A percentile compares a stretch with the other conserved stretches of the same genome.
phyloP scores from a whole-genome alignment of 139 green algal genomes.

The Mychonastes homosphaera region DNA sequence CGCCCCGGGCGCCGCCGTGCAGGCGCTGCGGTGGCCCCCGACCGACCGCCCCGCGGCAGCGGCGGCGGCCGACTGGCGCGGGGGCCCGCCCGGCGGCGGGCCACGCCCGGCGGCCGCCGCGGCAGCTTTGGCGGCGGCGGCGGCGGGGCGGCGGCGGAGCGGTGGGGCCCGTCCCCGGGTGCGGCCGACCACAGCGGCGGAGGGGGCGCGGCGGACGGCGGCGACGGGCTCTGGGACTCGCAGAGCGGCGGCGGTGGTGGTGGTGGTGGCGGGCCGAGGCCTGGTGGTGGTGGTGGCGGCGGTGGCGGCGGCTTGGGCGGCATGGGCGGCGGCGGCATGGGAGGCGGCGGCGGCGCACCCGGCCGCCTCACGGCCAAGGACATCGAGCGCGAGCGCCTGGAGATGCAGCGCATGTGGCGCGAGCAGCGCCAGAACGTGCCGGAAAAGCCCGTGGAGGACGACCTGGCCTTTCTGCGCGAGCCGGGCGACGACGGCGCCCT shows the following conservation, averaged over 20 bases:
- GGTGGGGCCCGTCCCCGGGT: neutral
- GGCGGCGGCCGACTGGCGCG: no score
- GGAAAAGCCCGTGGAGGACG: no score
- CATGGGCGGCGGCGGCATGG: neutral
- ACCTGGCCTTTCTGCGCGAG: slow-evolving; percentile 21
- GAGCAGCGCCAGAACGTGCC: no score
- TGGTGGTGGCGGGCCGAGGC: neutral
- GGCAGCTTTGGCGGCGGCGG: neutral
- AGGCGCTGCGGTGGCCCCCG: no score
- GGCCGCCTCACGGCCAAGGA: slow-evolving; percentile 18
- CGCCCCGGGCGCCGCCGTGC: no score
- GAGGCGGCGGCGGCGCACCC: neutral
- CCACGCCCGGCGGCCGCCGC: no score
- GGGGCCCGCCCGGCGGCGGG: no score
- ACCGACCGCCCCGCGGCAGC: no score
- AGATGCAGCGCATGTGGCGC: slow-evolving; percentile 18
- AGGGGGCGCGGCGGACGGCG: neutral
- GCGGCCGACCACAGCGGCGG: slow-evolving; percentile 6
- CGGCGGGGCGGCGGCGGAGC: neutral
- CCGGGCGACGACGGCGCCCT: slow-evolving; percentile 17
- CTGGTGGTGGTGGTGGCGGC: neutral
- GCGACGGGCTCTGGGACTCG: no score
- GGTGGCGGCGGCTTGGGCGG: neutral
- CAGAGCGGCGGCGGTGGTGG: slow-evolving; percentile 14
- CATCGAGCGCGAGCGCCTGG: slow-evolving; percentile 19